phyloP scores from a whole-genome alignment of 495 filamentous ascomycete species.

The Penicillium maclennaniae region DNA sequence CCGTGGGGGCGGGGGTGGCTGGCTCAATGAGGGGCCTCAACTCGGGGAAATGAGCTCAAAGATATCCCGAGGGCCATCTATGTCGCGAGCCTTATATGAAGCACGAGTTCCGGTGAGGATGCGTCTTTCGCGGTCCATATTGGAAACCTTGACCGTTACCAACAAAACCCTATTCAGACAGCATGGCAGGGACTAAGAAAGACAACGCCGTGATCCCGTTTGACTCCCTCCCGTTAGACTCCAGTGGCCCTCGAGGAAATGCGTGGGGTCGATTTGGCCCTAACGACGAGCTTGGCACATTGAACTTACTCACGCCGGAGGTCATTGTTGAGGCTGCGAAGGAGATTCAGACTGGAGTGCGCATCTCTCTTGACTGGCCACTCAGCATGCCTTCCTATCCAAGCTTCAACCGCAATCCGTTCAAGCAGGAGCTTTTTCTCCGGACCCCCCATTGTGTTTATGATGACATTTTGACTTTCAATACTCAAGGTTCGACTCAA shows the following conservation, averaged over 20 bases:
- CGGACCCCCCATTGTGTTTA: constrained; percentile 39
- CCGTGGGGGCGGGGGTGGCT: constrained; percentile 7
- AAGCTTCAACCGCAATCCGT: constrained; percentile 32
- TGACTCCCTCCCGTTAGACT: constrained; percentile 45
- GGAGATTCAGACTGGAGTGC: constrained; percentile 51
- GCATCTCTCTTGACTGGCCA: constrained; percentile 48
- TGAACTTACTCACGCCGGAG: constrained; percentile 51
- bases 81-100: too few species aligned
- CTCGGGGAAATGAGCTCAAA: not conserved
- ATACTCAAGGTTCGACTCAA: constrained; percentile 40
- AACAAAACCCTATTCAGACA: not conserved
- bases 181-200: constrained; percentile 4
- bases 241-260: constrained; percentile 43
- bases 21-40: constrained; percentile 1
- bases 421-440: constrained; percentile 36
- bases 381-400: constrained; percentile 37
- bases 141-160: not conserved
- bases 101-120: too few species aligned
- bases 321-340: constrained; percentile 44
- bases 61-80: constrained; percentile 1
- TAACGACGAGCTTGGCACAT: constrained; percentile 46
- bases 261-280: constrained; percentile 51
- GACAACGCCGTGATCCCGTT: constrained; percentile 25
- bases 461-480: constrained; percentile 56
- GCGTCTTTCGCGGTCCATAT: not conserved